Evolutionary conservation across 768 basidiomycete species (phyloP), one percentile per base, ranked within the genome.

Genomic region (Cystofilobasidium bisporidii): DNA sequence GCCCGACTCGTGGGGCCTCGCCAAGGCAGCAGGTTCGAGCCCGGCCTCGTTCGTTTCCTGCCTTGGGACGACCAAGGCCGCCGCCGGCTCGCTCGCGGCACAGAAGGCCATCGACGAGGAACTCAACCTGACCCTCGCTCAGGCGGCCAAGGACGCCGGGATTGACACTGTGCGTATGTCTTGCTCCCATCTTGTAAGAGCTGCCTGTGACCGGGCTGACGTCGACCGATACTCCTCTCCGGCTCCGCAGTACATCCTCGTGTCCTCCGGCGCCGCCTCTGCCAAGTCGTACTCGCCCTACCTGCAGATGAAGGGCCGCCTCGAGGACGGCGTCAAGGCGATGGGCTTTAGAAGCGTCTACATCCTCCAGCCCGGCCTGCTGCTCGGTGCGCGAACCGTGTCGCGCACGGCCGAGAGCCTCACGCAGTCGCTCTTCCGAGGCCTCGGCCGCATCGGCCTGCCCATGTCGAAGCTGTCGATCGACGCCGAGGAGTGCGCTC

Each of bases 341-440:
- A 71, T 75, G 60, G 69, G 61, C 6, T 77, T 75, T 62, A 66
- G 72, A 18, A 64, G 70, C 6, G 69, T 64, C 26, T 61, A 74
- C 56, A 77, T 77, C 48, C 72, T 77, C 8, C 70, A 71, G 8
- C 76, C 76, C 0, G 76, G 74, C n/a, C 40, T 74, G 3, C 69
- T 77, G 8, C 26, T 75, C 18, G 76, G 76, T 17, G 30, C 59
- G 20, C 71, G 76, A 71, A 50, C 65, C 30, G 69, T 71, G 33
- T 66, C 57, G 43, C 61, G 74, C 22, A 36, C 61, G 22, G 53
- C 67, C 0, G 74, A 74, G 64, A 64, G 68, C 11, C 38, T 72
- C 28, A 53, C 68, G 24, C 71, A 71, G 38, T 47, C 36, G 8
- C 15, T 72, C 17, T 74, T 75, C 61, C 64, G 65, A 30, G 71